phyloP scores from a whole-genome alignment of 495 filamentous ascomycete genomes.

The Hyaloscypha variabilis region DNA sequence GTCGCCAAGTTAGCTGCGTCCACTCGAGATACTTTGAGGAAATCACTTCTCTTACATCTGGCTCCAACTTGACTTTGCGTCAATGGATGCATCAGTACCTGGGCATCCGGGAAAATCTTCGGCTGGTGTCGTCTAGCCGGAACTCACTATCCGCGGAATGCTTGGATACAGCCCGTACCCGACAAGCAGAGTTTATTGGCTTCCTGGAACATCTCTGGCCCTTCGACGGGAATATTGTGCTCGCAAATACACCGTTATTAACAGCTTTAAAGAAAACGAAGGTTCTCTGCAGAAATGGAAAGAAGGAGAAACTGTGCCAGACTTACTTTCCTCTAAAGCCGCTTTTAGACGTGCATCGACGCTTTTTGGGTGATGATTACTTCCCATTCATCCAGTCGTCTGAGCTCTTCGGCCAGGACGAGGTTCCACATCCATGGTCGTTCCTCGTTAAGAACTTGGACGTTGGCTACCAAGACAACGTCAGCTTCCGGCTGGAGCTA shows the following conservation, averaged over 20 bases:
- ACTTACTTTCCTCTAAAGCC: not conserved
- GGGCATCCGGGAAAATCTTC: not conserved
- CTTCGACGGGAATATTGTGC: not conserved
- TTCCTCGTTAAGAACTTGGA: not conserved
- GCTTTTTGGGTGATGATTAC: not conserved
- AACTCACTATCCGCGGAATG: not conserved
- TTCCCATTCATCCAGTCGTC: not conserved
- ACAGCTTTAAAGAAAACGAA: not conserved
- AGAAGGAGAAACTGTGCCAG: not conserved
- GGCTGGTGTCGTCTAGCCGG: not conserved
- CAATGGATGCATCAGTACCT: not conserved
- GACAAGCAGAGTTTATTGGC: not conserved
- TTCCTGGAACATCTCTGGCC: not conserved
- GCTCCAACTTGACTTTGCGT: not conserved
- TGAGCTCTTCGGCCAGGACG: not conserved
- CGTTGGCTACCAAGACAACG: not conserved
- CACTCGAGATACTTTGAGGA: constrained; percentile 27
- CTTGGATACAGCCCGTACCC: not conserved
- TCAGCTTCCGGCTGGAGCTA: not conserved
- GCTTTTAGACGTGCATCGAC: not conserved
- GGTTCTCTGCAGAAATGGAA: not conserved
- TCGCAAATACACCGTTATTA: not conserved
- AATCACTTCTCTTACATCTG: constrained; percentile 11
- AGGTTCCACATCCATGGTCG: not conserved
- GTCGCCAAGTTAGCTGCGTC: constrained; percentile 24